A percentile compares a stretch with the other conserved stretches of the same genome.
phyloP scores from a whole-genome alignment of 345 rosid genomes.

The Linum trigynum region DNA sequence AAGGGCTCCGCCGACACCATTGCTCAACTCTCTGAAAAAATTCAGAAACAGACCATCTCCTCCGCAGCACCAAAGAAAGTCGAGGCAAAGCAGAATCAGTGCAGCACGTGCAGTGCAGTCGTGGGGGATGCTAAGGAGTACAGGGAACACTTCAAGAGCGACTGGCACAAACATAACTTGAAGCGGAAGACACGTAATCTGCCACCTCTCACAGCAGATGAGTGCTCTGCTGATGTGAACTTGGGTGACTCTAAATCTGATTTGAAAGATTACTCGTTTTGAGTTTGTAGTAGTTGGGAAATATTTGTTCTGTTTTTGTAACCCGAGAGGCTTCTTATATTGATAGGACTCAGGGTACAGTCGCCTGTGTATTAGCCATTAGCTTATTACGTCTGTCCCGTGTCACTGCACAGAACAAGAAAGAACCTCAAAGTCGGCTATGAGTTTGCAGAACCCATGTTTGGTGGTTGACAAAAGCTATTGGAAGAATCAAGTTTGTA shows the following conservation, averaged over 20 bases:
- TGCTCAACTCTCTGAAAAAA: conserved; percentile 37
- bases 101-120: conserved; percentile 76
- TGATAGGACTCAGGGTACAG: no score
- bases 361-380: neutral
- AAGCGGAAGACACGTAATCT: conserved; percentile 81
- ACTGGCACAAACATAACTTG: conserved; percentile 95
- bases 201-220: conserved; percentile 73
- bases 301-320: no score
- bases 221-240: conserved; percentile 65
- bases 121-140: conserved; percentile 74
- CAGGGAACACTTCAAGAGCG: conserved; percentile 87
- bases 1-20: conserved; percentile 28
- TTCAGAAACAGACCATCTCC: conserved; percentile 44
- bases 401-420: no score
- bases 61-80: conserved; percentile 18
- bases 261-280: conserved; percentile 88
- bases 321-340: neutral
- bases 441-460: no score
- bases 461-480: no score
- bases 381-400: no score
- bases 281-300: conserved; percentile 8
- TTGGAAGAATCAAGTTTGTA: no score
- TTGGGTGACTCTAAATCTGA: conserved; percentile 59
- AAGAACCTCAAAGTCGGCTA: no score
- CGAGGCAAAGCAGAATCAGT: conserved; percentile 58